Conservation (phyloP, 768 basidiomycete species). For the Candolleomyces aberdarensis region DNA sequence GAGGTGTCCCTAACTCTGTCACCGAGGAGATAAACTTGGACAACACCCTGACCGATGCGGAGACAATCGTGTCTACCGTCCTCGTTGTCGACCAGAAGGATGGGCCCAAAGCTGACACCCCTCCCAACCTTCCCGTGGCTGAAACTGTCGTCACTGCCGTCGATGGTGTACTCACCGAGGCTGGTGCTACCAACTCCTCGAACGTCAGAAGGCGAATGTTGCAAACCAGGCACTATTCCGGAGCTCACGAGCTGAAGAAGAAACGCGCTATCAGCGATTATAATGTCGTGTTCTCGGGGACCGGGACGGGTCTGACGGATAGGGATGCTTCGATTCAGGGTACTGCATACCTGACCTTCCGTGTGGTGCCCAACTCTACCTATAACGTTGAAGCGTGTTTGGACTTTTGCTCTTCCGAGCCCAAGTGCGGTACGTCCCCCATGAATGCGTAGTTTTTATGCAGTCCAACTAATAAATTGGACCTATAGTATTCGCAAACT, state of each 20-base stretch:
- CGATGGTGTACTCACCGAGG: slow-evolving; percentile 36
- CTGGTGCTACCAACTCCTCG: slow-evolving; percentile 3
- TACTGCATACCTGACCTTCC: slow-evolving; percentile 49
- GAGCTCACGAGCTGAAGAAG: not conserved
- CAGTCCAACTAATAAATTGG: not conserved
- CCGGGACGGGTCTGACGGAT: slow-evolving; percentile 30
- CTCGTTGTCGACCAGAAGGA: slow-evolving; percentile 37
- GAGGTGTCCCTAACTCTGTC: slow-evolving; percentile 21
- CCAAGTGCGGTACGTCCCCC: slow-evolving; percentile 37
- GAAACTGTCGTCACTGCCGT: slow-evolving; percentile 40
- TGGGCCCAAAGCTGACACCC: slow-evolving; percentile 24
- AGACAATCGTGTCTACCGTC: slow-evolving; percentile 33
- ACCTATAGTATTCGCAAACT: slow-evolving; percentile 42
- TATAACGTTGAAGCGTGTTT: slow-evolving; percentile 44
- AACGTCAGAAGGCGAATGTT: slow-evolving; percentile 12
- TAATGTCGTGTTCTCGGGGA: slow-evolving; percentile 36
- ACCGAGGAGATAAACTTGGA: slow-evolving; percentile 18
- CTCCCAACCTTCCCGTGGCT: slow-evolving; percentile 33
- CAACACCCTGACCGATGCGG: slow-evolving; percentile 28
- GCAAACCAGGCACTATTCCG: not conserved
- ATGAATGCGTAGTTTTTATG: not conserved
- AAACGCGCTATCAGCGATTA: slow-evolving; percentile 28
- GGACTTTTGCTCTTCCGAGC: slow-evolving; percentile 33
- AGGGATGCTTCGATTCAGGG: slow-evolving; percentile 44
- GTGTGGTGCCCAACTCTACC: slow-evolving; percentile 41